phyloP scores from a whole-genome alignment of 208 protist genomes.

The Trypanosomatidae sp. region DNA sequence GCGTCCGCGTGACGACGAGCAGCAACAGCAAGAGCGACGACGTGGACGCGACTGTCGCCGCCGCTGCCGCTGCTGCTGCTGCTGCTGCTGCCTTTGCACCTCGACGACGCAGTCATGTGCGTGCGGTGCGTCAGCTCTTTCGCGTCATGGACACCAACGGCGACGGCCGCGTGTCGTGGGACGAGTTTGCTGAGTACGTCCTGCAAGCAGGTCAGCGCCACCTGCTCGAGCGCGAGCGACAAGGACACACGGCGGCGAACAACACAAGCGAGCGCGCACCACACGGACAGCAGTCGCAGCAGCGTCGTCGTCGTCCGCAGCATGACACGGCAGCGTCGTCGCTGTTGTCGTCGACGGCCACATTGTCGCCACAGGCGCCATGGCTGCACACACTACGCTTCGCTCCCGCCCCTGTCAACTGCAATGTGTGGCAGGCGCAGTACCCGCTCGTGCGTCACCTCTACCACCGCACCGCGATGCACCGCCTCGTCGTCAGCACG shows the following conservation, averaged over 20 bases:
- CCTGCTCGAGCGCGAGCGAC: not conserved
- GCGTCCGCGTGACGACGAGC: too few relatives aligned
- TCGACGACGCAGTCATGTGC: conserved; percentile 14
- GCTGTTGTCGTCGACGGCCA: too few relatives aligned
- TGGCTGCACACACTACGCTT: conserved; percentile 14
- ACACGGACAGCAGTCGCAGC: too few relatives aligned
- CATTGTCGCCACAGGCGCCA: too few relatives aligned
- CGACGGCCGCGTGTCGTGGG: conserved; percentile 45
- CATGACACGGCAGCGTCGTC: too few relatives aligned
- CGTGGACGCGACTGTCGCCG: not conserved
- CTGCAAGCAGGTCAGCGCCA: conserved; percentile 19
- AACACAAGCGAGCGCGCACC: conserved; percentile 1
- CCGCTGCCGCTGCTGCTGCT: too few relatives aligned
- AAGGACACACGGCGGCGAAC: not conserved
- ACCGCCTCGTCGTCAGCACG: conserved; percentile 31
- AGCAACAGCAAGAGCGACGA: too few relatives aligned
- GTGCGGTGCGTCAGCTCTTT: conserved; percentile 36
- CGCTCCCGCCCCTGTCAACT: conserved; percentile 25
- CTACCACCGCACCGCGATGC: conserved; percentile 63
- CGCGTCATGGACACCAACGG: conserved; percentile 44
- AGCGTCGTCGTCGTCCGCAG: too few relatives aligned
- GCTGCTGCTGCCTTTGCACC: not conserved
- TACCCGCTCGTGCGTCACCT: conserved; percentile 65
- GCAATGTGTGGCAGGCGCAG: conserved; percentile 35
- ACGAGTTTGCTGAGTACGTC: conserved; percentile 40